Conservation (phyloP, 371 early-diverging fungal genomes). For the Dinochytrium kinnereticum region DNA sequence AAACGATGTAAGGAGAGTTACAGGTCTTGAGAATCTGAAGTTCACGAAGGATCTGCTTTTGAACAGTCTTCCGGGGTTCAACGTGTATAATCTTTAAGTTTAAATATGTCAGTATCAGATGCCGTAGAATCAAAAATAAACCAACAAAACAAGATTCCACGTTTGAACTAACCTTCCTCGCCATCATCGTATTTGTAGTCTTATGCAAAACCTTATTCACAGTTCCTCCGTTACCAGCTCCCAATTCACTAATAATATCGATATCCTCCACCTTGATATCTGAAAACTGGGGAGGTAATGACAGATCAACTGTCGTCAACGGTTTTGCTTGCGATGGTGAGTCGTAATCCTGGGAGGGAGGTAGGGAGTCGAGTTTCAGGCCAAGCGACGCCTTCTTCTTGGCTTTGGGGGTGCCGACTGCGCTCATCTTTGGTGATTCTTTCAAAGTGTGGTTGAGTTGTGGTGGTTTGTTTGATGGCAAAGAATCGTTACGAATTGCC, state of each 20-base stretch:
- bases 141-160: neutral
- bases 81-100: constrained; percentile 75
- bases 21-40: constrained; percentile 86
- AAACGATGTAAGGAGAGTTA: constrained; percentile 89
- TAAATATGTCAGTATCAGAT: neutral
- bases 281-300: constrained; percentile 16
- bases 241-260: constrained; percentile 78
- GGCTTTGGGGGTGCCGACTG: neutral
- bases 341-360: constrained; percentile 5
- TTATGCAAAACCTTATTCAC: constrained; percentile 84
- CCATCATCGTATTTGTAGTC: constrained; percentile 86
- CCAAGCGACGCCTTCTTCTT: constrained; percentile 17
- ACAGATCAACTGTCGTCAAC: constrained; percentile 8
- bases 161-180: constrained; percentile 71
- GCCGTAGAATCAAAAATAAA: constrained; percentile 22
- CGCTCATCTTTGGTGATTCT: neutral
- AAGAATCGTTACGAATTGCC: too few relatives aligned
- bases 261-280: constrained; percentile 16
- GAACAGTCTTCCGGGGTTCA: constrained; percentile 56
- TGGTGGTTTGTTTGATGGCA: too few relatives aligned
- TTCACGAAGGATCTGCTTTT: constrained; percentile 89
- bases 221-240: constrained; percentile 94
- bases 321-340: constrained; percentile 15
- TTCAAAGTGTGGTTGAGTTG: neutral
- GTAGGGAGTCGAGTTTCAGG: constrained; percentile 13